Evolutionary conservation across 2,329 filamentous ascomycete genomes (phyloP).

Genomic region (Trichoderma brevicompactum): DNA sequence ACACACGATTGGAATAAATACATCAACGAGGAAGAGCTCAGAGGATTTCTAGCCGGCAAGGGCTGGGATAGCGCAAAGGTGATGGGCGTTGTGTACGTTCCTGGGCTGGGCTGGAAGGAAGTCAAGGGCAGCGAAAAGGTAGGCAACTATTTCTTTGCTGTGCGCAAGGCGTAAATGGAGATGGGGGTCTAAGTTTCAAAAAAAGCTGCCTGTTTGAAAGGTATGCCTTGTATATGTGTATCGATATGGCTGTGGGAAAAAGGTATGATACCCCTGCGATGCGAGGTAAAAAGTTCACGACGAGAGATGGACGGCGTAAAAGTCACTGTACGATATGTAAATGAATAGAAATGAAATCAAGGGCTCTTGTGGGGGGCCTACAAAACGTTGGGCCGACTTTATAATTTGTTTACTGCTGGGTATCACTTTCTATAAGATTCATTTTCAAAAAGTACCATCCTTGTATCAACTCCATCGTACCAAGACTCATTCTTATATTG

Average conservation of each 20-base stretch:
- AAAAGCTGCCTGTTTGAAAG: no score
- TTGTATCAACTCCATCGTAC: neutral
- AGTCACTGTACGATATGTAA: slow-evolving; percentile 17
- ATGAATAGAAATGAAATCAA: neutral
- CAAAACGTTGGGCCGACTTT: neutral
- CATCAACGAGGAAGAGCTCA: slow-evolving; percentile 81
- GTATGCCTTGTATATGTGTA: slow-evolving; percentile 1
- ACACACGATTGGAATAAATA: slow-evolving; percentile 98
- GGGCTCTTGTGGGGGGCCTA: no score
- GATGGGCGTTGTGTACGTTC: slow-evolving; percentile 88
- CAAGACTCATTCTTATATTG: neutral
- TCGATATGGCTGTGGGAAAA: slow-evolving; percentile 6
- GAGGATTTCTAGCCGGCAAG: slow-evolving; percentile 56
- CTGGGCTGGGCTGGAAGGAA: slow-evolving; percentile 86
- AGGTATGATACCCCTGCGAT: slow-evolving; percentile 21
- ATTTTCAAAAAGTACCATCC: neutral
- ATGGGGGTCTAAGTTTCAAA: neutral
- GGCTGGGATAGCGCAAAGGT: slow-evolving; percentile 65
- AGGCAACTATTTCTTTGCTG: slow-evolving; percentile 96
- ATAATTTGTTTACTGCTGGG: slow-evolving; percentile 15
- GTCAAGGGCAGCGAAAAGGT: slow-evolving; percentile 79
- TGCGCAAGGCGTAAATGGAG: slow-evolving; percentile 53
- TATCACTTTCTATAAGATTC: slow-evolving; percentile 25
- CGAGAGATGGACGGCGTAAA: neutral
- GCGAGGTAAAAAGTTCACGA: neutral